Evolutionary conservation across 2,329 filamentous ascomycete genomes (phyloP).

Genomic region (Microdochium trichocladiopsis): DNA sequence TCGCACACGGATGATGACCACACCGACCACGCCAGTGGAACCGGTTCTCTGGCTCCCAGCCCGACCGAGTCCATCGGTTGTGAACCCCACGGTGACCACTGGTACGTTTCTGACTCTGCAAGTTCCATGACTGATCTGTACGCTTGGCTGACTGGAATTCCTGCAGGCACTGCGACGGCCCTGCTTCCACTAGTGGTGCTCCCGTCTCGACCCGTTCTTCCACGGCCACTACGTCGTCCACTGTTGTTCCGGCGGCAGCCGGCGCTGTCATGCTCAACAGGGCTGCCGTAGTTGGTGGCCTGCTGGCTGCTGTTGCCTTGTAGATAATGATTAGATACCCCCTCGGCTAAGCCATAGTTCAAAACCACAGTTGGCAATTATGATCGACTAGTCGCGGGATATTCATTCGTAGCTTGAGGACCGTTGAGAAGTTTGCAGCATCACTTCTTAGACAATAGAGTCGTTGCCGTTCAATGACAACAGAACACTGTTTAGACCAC

Average conservation of each 20-base stretch:
- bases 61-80: conserved; percentile 27
- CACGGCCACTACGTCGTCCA: conserved; percentile 26
- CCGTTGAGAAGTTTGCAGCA: too few relatives aligned
- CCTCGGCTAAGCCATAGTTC: too few relatives aligned
- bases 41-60: conserved; percentile 18
- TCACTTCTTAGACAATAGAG: too few relatives aligned
- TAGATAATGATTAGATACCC: not conserved
- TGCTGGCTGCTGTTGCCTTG: conserved; percentile 4
- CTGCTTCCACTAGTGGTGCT: conserved; percentile 2
- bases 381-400: too few relatives aligned
- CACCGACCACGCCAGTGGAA: conserved; percentile 6
- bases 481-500: too few relatives aligned
- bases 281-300: conserved; percentile 6
- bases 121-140: not conserved
- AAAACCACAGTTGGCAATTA: too few relatives aligned
- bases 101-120: conserved; percentile 9
- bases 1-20: conserved; percentile 8
- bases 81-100: conserved; percentile 31
- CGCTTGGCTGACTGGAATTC: not conserved
- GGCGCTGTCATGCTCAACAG: conserved; percentile 1
- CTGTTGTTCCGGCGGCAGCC: conserved; percentile 22
- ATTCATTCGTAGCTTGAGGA: too few relatives aligned
- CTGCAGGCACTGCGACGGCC: conserved; percentile 12
- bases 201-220: not conserved
- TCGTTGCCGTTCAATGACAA: too few relatives aligned